Conservation (phyloP, 768 basidiomycete species). For the Leccinum aurantiacum region DNA sequence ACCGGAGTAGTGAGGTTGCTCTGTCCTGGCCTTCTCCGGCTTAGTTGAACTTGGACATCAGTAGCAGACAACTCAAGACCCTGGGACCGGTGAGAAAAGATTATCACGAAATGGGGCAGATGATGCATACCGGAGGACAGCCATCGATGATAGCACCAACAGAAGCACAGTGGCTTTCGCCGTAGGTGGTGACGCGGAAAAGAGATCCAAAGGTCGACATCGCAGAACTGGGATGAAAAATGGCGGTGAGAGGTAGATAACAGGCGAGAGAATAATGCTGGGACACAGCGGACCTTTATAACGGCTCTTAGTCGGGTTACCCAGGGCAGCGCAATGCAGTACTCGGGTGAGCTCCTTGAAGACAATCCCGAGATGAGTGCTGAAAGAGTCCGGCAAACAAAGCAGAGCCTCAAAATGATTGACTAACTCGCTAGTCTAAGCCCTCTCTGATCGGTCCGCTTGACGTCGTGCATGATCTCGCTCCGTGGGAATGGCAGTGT, state of each 20-base stretch:
- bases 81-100: slow-evolving; percentile 41
- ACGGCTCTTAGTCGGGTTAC: background rate
- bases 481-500: slow-evolving; percentile 23
- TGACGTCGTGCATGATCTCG: slow-evolving; percentile 3
- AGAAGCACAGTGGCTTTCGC: slow-evolving; percentile 95
- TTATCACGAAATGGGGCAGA: slow-evolving; percentile 5
- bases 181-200: slow-evolving; percentile 95
- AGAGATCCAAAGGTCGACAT: slow-evolving; percentile 95
- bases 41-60: slow-evolving; percentile 91
- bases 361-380: slow-evolving; percentile 7
- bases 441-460: background rate
- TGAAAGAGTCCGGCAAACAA: background rate
- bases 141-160: slow-evolving; percentile 98
- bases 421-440: background rate
- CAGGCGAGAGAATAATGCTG: background rate
- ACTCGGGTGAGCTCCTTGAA: slow-evolving; percentile 20
- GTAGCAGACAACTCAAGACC: slow-evolving; percentile 75
- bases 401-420: background rate
- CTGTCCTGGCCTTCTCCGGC: slow-evolving; percentile 91
- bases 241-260: slow-evolving; percentile 16
- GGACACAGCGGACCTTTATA: slow-evolving; percentile 25
- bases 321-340: slow-evolving; percentile 22
- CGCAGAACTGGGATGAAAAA: slow-evolving; percentile 1
- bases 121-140: slow-evolving; percentile 79
- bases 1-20: slow-evolving; percentile 96